Percentiles rank a stretch among this genome's conserved stretches.
These are phyloP conservation scores for Talaromyces sp. DNA, from an alignment of 2,329 filamentous ascomycete genomes.

Conservation along the genomic window DNA sequence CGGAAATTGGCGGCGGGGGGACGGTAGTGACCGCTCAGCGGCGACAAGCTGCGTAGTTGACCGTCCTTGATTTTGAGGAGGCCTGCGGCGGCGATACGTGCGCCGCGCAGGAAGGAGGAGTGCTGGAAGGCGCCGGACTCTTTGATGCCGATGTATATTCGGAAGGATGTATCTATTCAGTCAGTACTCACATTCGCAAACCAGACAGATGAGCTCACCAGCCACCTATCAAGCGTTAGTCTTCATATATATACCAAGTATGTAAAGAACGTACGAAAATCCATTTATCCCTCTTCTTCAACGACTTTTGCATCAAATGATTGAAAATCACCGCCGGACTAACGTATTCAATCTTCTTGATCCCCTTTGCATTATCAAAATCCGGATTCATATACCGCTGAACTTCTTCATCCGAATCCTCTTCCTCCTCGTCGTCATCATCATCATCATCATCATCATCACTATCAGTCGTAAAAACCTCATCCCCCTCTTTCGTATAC, in stretches of 20 bases:
- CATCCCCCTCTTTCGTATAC: slow-evolving; percentile 28
- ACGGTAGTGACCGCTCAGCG: slow-evolving; percentile 72
- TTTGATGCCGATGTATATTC: slow-evolving; percentile 84
- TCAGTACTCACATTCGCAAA: background rate
- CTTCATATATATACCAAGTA: background rate
- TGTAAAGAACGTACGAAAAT: slow-evolving; percentile 62
- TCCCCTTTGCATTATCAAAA: slow-evolving; percentile 59
- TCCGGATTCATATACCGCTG: slow-evolving; percentile 64
- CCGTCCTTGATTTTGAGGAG: slow-evolving; percentile 82
- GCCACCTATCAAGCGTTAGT: slow-evolving; percentile 15
- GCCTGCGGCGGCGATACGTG: slow-evolving; percentile 76
- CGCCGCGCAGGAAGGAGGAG: slow-evolving; percentile 80
- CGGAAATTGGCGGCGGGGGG: slow-evolving; percentile 80
- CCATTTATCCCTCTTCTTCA: slow-evolving; percentile 84
- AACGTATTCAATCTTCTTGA: slow-evolving; percentile 63
- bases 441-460: slow-evolving; percentile 18
- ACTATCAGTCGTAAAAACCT: slow-evolving; percentile 10
- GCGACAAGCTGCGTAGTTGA: slow-evolving; percentile 69
- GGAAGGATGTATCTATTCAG: slow-evolving; percentile 67
- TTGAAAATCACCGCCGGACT: slow-evolving; percentile 72
- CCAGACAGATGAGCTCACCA: slow-evolving; percentile 8
- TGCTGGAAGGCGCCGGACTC: slow-evolving; percentile 85
- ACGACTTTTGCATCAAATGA: slow-evolving; percentile 67
- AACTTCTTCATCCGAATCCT: slow-evolving; percentile 53
- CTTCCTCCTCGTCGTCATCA: slow-evolving; percentile 28